phyloP scores from a whole-genome alignment of 352 stramenopile species.

The Saprolegnia parasitica region DNA sequence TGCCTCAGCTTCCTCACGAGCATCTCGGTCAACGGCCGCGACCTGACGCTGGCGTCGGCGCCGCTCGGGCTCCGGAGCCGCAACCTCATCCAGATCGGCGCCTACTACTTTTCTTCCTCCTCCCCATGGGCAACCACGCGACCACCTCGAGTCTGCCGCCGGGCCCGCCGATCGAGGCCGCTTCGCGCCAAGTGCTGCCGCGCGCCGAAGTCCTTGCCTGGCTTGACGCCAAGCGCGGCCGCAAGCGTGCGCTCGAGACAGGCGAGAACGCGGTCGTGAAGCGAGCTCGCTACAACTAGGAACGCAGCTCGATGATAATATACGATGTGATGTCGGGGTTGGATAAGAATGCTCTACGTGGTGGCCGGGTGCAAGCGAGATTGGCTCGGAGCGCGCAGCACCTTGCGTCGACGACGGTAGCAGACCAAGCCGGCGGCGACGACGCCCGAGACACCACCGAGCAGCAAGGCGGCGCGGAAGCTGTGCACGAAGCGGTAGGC shows the following conservation, averaged over 20 bases:
- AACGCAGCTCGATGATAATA: not conserved
- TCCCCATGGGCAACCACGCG: conserved; percentile 36
- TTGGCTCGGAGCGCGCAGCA: not conserved
- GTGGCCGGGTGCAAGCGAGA: not conserved
- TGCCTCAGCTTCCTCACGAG: conserved; percentile 50
- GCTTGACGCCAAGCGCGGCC: conserved; percentile 13
- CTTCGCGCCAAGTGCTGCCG: conserved; percentile 15
- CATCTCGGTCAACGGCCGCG: conserved; percentile 64
- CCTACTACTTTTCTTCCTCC: conserved; percentile 68
- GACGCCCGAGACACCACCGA: conserved; percentile 8
- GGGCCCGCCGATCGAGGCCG: not conserved
- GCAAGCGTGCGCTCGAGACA: not conserved
- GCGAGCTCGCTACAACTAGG: not conserved
- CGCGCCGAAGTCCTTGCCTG: conserved; percentile 19
- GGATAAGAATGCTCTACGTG: not conserved
- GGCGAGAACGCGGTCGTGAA: conserved; percentile 3
- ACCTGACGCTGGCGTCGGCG: conserved; percentile 44
- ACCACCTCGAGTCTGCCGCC: not conserved
- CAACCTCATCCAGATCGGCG: conserved; percentile 64
- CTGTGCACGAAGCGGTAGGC: conserved; percentile 19
- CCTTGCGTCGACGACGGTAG: conserved; percentile 12
- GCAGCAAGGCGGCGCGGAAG: conserved; percentile 13
- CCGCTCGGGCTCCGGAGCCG: conserved; percentile 46
- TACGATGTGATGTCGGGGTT: not conserved
- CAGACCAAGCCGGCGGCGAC: conserved; percentile 12